phyloP scores from a whole-genome alignment of 768 basidiomycete genomes.

The Termitomyces sp. region DNA sequence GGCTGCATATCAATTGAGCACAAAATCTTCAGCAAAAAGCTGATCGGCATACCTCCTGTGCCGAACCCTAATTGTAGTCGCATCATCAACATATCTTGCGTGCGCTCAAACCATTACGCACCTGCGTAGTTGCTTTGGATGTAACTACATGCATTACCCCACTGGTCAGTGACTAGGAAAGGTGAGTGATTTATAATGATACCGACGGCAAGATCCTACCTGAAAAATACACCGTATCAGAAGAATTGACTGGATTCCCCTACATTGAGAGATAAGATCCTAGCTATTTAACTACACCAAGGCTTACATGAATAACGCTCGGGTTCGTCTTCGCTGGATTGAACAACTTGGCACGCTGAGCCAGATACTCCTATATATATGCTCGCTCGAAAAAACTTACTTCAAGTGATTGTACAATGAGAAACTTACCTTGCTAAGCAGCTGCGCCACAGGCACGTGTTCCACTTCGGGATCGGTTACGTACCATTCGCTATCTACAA shows the following conservation, averaged over 20 bases:
- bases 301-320: slow-evolving; percentile 57
- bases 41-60: slow-evolving; percentile 54
- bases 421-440: slow-evolving; percentile 71
- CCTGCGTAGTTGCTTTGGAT: slow-evolving; percentile 88
- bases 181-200: neutral
- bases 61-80: slow-evolving; percentile 61
- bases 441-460: slow-evolving; percentile 71
- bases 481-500: slow-evolving; percentile 77
- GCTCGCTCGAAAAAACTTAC: neutral
- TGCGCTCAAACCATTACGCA: slow-evolving; percentile 19
- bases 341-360: slow-evolving; percentile 74
- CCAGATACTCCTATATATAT: slow-evolving; percentile 71
- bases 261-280: slow-evolving; percentile 21
- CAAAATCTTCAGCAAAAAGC: neutral
- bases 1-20: slow-evolving; percentile 36
- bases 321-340: slow-evolving; percentile 61
- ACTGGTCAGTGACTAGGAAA: slow-evolving; percentile 67
- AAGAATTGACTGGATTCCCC: slow-evolving; percentile 80
- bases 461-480: slow-evolving; percentile 85
- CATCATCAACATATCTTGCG: neutral
- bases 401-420: neutral
- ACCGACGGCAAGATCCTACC: slow-evolving; percentile 28
- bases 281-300: neutral
- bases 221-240: slow-evolving; percentile 94
- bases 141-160: slow-evolving; percentile 86